Evolutionary conservation across 257 asterid genomes (phyloP).

Genomic region (Jaltomata sinuosa): DNA sequence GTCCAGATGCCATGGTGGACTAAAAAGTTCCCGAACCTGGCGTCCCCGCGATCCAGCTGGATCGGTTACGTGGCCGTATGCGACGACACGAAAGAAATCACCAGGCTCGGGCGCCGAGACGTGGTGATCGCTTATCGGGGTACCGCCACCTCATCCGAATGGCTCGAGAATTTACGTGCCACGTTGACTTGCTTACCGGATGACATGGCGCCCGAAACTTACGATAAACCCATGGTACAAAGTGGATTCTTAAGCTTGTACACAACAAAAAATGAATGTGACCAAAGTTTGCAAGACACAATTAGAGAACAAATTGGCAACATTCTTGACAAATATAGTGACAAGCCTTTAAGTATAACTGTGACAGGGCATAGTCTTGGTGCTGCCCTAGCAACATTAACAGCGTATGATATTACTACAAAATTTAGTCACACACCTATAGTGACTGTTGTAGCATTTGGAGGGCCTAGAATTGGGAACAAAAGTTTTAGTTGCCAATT

Average conservation of each 20-base stretch:
- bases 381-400: no score
- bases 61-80: slow-evolving; percentile 91
- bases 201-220: slow-evolving; percentile 34
- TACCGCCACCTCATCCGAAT: slow-evolving; percentile 72
- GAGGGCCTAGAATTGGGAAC: slow-evolving; percentile 83
- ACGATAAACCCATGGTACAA: no score
- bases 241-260: slow-evolving; percentile 74
- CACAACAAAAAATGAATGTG: slow-evolving; percentile 27
- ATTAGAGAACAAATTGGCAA: slow-evolving; percentile 30
- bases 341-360: slow-evolving; percentile 71
- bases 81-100: slow-evolving; percentile 44
- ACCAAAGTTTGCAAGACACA: slow-evolving; percentile 31
- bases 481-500: slow-evolving; percentile 35
- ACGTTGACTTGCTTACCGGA: slow-evolving; percentile 32
- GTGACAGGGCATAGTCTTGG: slow-evolving; percentile 87
- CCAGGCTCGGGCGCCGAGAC: slow-evolving; percentile 63
- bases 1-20: slow-evolving; percentile 48
- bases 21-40: slow-evolving; percentile 35
- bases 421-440: no score
- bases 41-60: slow-evolving; percentile 61
- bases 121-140: slow-evolving; percentile 83
- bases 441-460: no score
- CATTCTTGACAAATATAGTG: slow-evolving; percentile 34
- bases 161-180: slow-evolving; percentile 80
- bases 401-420: no score